Evolutionary conservation across 306 rosid species (phyloP).

Genomic region (Betula pendula): DNA sequence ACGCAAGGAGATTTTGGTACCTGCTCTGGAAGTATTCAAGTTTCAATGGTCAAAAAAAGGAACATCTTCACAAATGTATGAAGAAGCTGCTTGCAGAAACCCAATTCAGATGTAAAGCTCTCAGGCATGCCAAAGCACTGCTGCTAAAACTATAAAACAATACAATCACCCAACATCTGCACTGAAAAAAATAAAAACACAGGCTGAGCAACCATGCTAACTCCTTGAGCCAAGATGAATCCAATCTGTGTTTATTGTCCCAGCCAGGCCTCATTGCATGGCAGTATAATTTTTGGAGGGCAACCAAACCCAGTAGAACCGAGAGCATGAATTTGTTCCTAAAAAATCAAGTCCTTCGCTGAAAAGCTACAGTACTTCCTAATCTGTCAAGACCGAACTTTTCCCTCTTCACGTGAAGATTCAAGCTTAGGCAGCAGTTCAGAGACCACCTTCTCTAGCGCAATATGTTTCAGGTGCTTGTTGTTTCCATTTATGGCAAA

Average conservation of each 20-base stretch:
- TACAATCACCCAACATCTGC: conserved; percentile 26
- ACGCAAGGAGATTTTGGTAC: conserved; percentile 3
- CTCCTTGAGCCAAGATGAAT: conserved; percentile 17
- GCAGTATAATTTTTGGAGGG: neutral
- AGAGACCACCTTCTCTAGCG: conserved; percentile 62
- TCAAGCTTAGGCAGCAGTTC: conserved; percentile 69
- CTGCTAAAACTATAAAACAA: conserved; percentile 14
- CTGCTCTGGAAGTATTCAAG: conserved; percentile 26
- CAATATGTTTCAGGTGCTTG: conserved; percentile 36
- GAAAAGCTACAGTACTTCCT: conserved; percentile 13
- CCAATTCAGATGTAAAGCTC: conserved; percentile 19
- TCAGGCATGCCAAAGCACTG: conserved; percentile 26
- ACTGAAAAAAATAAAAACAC: conserved; percentile 10
- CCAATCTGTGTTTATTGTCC: conserved; percentile 8
- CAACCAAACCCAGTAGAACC: conserved; percentile 17
- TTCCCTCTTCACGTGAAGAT: conserved; percentile 43
- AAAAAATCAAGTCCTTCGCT: conserved; percentile 10
- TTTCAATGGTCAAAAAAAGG: conserved; percentile 29
- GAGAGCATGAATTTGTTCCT: conserved; percentile 22
- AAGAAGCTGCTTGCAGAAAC: conserved; percentile 21
- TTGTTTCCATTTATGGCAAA: conserved; percentile 36
- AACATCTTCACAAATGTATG: conserved; percentile 13
- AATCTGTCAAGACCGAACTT: conserved; percentile 50
- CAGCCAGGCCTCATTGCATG: neutral
- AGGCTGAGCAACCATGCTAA: conserved; percentile 22